These are phyloP conservation scores for Trametes punicea DNA, from an alignment of 768 basidiomycete species.

Conservation along the genomic window DNA sequence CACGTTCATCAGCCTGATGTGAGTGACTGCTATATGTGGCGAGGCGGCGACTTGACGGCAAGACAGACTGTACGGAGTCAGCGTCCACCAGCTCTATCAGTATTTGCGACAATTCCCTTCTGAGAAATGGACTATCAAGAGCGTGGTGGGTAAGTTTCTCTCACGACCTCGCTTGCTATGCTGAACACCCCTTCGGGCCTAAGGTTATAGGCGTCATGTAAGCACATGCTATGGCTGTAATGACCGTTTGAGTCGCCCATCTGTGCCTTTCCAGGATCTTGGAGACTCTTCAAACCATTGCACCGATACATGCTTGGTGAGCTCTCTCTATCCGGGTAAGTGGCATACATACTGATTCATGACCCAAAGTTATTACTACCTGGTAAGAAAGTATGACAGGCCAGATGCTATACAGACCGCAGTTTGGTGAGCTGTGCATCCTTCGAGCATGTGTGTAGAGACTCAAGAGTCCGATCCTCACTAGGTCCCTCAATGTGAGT, in stretches of 20 bases:
- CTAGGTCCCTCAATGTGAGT: background rate
- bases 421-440: background rate
- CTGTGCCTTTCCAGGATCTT: background rate
- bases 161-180: no score
- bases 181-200: background rate
- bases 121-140: background rate
- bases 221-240: background rate
- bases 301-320: constrained; percentile 2
- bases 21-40: background rate
- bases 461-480: background rate
- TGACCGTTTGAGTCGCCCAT: no score
- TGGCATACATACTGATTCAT: background rate
- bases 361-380: background rate
- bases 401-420: background rate
- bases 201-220: background rate
- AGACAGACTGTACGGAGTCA: background rate
- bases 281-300: background rate
- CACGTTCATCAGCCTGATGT: background rate
- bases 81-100: background rate
- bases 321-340: background rate
- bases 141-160: background rate
- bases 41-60: background rate
- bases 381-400: background rate
- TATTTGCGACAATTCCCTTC: background rate
- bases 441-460: background rate